Percentiles rank a stretch among this genome's conserved stretches.
Conservation (phyloP, 2,329 filamentous ascomycete species). For the Fusarium graminum region DNA sequence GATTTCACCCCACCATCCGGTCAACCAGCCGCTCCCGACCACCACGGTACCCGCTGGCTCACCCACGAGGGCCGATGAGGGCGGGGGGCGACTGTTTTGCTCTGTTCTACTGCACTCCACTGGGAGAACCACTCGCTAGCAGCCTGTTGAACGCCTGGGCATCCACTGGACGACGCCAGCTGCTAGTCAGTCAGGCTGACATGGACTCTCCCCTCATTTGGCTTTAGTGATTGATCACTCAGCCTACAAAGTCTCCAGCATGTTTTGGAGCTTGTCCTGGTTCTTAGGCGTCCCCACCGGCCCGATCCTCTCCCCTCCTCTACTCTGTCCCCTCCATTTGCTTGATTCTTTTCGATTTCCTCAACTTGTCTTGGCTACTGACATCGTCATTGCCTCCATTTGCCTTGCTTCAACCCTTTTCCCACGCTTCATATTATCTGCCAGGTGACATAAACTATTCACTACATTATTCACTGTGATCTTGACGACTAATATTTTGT, state of each 20-base stretch:
- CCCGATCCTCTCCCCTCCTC: conserved; percentile 45
- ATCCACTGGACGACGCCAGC: conserved; percentile 40
- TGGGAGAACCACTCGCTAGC: conserved; percentile 40
- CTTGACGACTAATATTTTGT: conserved; percentile 44
- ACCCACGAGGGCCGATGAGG: conserved; percentile 40
- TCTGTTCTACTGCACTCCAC: conserved; percentile 14
- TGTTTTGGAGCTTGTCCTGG: conserved; percentile 33
- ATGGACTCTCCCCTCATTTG: conserved; percentile 38
- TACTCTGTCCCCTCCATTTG: conserved; percentile 43
- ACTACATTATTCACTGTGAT: conserved; percentile 31
- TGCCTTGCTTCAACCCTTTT: conserved; percentile 26
- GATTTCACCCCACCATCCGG: conserved; percentile 36
- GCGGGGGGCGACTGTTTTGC: conserved; percentile 30
- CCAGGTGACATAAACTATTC: conserved; percentile 28
- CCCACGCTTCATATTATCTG: conserved; percentile 11
- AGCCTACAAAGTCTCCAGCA: conserved; percentile 38
- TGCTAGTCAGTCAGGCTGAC: conserved; percentile 46
- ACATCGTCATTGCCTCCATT: conserved; percentile 45
- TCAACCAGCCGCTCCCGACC: conserved; percentile 32
- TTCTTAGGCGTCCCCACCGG: conserved; percentile 41
- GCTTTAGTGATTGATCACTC: conserved; percentile 26
- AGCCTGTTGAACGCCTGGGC: conserved; percentile 41
- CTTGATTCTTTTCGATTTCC: conserved; percentile 46
- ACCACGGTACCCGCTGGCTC: conserved; percentile 39
- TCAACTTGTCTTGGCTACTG: conserved; percentile 41